Conservation (phyloP, 2,329 filamentous ascomycete genomes). For the Fusarium chuoi region DNA sequence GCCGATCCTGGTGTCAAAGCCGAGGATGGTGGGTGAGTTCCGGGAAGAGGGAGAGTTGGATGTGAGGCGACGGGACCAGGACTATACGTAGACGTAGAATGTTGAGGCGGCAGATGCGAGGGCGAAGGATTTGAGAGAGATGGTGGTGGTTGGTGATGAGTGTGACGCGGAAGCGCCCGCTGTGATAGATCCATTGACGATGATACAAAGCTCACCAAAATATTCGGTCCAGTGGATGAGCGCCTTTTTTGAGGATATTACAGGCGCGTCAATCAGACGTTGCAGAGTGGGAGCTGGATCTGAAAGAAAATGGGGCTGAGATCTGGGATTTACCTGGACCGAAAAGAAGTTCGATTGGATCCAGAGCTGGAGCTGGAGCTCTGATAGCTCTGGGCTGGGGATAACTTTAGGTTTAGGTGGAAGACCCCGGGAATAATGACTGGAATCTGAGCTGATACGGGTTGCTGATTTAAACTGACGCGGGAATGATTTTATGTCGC, state of each 20-base stretch:
- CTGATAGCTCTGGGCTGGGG: constrained; percentile 10
- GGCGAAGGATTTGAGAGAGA: constrained; percentile 32
- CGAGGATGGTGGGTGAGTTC: constrained; percentile 31
- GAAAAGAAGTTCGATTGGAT: constrained; percentile 15
- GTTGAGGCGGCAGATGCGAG: constrained; percentile 33
- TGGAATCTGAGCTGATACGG: constrained; percentile 18
- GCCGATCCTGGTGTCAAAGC: constrained; percentile 44
- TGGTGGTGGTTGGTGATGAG: constrained; percentile 31
- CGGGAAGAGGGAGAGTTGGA: constrained; percentile 29
- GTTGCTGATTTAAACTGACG: constrained; percentile 8
- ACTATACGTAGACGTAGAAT: constrained; percentile 37
- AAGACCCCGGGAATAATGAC: constrained; percentile 33
- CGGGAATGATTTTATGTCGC: constrained; percentile 21
- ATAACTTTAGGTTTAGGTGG: constrained; percentile 7
- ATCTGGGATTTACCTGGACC: constrained; percentile 25
- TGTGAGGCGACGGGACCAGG: constrained; percentile 21
- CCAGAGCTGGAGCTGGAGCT: constrained; percentile 20
- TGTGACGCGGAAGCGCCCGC: constrained; percentile 42
- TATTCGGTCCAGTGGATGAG: constrained; percentile 12
- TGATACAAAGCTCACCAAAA: constrained; percentile 11
- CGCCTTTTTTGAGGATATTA: constrained; percentile 21
- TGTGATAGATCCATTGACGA: constrained; percentile 44
- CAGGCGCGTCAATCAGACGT: constrained; percentile 16
- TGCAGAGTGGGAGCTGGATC: constrained; percentile 9
- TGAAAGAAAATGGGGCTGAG: constrained; percentile 26